Conservation (phyloP, 495 filamentous ascomycete genomes). For the Hypoxylon perforatum region DNA sequence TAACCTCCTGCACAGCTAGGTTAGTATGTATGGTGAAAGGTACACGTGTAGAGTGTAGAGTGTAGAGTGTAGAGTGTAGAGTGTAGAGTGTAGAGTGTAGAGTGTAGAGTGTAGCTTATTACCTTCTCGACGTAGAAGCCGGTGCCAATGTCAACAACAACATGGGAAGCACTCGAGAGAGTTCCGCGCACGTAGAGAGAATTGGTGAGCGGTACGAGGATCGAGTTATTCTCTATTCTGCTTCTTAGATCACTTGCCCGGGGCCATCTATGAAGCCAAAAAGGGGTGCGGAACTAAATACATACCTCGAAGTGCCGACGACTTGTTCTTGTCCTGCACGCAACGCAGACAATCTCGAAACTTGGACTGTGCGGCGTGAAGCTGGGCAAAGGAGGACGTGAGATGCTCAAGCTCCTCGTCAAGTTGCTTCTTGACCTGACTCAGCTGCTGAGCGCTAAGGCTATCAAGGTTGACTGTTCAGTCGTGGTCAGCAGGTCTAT, state of each 20-base stretch:
- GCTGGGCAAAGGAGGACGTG: constrained; percentile 85
- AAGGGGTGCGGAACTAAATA: background rate
- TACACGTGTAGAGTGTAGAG: too few species aligned
- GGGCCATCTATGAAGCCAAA: background rate
- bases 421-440: constrained; percentile 87
- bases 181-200: constrained; percentile 92
- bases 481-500: constrained; percentile 4
- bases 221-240: constrained; percentile 64
- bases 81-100: too few species aligned
- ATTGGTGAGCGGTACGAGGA: constrained; percentile 90
- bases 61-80: too few species aligned
- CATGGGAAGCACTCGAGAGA: constrained; percentile 78
- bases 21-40: constrained; percentile 10
- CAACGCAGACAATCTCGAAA: constrained; percentile 88
- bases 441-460: constrained; percentile 63
- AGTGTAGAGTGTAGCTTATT: too few species aligned
- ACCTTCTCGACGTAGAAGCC: constrained; percentile 98
- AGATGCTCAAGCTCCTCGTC: constrained; percentile 95
- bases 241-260: constrained; percentile 5
- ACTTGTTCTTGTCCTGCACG: constrained; percentile 69
- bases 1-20: constrained; percentile 61
- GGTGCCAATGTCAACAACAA: constrained; percentile 95
- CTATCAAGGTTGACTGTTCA: constrained; percentile 57
- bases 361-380: constrained; percentile 87
- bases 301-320: constrained; percentile 51